Percentiles rank a stretch among this genome's conserved stretches.
phyloP scores from a whole-genome alignment of 2,329 filamentous ascomycete species.

The Dryadomyces quercivorus region DNA sequence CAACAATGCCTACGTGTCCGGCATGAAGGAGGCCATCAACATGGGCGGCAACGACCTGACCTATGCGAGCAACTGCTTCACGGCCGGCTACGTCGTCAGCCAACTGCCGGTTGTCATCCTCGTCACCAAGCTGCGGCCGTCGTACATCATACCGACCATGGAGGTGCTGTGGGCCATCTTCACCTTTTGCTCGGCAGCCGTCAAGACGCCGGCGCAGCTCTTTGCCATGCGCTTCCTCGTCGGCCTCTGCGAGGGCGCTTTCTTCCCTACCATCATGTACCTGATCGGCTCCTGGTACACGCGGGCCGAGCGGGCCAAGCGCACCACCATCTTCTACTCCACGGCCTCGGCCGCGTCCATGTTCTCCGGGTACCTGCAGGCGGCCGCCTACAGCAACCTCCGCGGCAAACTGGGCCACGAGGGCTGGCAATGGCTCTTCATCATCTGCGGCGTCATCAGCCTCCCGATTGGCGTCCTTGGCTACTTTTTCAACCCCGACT shows the following conservation, averaged over 20 bases:
- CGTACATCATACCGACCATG: constrained; percentile 8
- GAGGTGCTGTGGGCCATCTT: constrained; percentile 13
- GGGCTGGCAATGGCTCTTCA: constrained; percentile 27
- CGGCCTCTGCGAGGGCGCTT: constrained; percentile 39
- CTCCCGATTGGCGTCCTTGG: constrained; percentile 12
- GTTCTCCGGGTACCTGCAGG: constrained; percentile 28
- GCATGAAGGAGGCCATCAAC: constrained; percentile 11
- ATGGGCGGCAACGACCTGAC: constrained; percentile 10
- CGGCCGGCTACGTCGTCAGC: constrained; percentile 12
- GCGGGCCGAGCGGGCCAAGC: constrained; percentile 45
- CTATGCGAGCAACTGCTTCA: constrained; percentile 12
- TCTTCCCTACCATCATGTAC: constrained; percentile 38
- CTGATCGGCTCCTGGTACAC: constrained; percentile 45
- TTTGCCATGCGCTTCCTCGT: constrained; percentile 41
- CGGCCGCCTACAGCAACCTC: constrained; percentile 32
- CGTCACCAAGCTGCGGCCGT: constrained; percentile 3
- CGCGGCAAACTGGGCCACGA: constrained; percentile 27
- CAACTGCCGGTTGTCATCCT: constrained; percentile 11
- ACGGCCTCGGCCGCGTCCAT: constrained; percentile 37
- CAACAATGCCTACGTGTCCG: constrained; percentile 26
- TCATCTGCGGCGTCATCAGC: constrained; percentile 17
- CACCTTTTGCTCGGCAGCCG: constrained; percentile 10
- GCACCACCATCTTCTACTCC: constrained; percentile 48
- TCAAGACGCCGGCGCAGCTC: constrained; percentile 14
- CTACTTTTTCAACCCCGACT: constrained; percentile 12